These are phyloP conservation scores for Diplocarpon mali DNA, from an alignment of 2,329 filamentous ascomycete species.

Conservation along the genomic window DNA sequence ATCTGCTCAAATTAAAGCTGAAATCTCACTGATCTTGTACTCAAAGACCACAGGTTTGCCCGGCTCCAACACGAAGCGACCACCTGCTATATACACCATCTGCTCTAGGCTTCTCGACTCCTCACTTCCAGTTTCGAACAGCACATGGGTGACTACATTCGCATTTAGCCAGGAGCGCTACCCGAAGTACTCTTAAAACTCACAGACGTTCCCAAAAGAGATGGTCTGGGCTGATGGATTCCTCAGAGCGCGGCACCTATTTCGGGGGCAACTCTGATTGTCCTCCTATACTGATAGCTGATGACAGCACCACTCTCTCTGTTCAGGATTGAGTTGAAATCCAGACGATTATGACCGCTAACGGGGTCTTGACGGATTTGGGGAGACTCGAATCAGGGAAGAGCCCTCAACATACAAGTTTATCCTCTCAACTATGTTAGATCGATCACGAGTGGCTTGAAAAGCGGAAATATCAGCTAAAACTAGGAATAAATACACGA, in stretches of 20 bases:
- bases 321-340: conserved; percentile 30
- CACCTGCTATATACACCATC: conserved; percentile 33
- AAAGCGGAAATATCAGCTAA: too few relatives aligned
- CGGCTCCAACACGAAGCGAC: conserved; percentile 31
- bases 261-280: conserved; percentile 28
- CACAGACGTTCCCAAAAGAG: conserved; percentile 31
- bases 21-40: conserved; percentile 34
- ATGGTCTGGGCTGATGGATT: conserved; percentile 30
- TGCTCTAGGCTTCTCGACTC: conserved; percentile 29
- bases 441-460: too few relatives aligned
- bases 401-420: not conserved
- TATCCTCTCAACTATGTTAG: not conserved
- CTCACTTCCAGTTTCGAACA: conserved; percentile 30
- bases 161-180: not conserved
- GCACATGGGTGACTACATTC: conserved; percentile 28
- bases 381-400: not conserved
- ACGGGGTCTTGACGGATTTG: conserved; percentile 30
- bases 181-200: conserved; percentile 11
- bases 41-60: conserved; percentile 30
- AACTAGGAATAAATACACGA: conserved; percentile 5
- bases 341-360: conserved; percentile 29
- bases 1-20: conserved; percentile 1
- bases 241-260: conserved; percentile 29
- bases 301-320: conserved; percentile 29
- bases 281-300: conserved; percentile 31